A percentile compares a stretch with the other conserved stretches of the same genome.
Evolutionary conservation across 2,329 filamentous ascomycete genomes (phyloP).

Genomic region (Magnaporthiopsis incrustans): DNA sequence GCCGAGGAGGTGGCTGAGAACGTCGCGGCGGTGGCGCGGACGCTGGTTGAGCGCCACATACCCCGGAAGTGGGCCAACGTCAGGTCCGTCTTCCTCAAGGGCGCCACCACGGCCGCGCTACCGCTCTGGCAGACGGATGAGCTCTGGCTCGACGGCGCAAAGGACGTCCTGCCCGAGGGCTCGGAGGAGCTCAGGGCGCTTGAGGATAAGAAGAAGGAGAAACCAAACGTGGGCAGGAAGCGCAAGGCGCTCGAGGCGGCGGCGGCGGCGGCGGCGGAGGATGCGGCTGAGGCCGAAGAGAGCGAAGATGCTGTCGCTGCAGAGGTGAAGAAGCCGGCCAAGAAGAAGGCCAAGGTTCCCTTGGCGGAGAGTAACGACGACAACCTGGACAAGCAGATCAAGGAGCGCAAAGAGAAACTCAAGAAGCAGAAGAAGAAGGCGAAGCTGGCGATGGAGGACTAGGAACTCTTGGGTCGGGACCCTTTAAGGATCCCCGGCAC

Average conservation of each 20-base stretch:
- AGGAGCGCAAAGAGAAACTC: slow-evolving; percentile 48
- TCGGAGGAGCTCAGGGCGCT: slow-evolving; percentile 40
- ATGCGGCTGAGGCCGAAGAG: slow-evolving; percentile 13
- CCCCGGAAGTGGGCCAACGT: slow-evolving; percentile 84
- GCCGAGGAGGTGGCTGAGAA: slow-evolving; percentile 75
- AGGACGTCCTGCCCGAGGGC: slow-evolving; percentile 57
- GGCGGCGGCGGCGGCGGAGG: slow-evolving; percentile 10
- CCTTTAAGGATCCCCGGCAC: too few relatives aligned
- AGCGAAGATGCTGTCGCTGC: slow-evolving; percentile 18
- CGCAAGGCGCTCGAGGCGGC: slow-evolving; percentile 38
- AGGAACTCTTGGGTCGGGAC: background rate
- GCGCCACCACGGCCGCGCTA: slow-evolving; percentile 75
- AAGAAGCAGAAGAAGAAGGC: slow-evolving; percentile 52
- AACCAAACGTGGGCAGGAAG: slow-evolving; percentile 59
- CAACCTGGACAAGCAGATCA: slow-evolving; percentile 49
- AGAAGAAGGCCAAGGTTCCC: slow-evolving; percentile 26
- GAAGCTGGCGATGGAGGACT: slow-evolving; percentile 24
- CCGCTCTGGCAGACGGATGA: slow-evolving; percentile 94
- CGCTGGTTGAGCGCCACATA: slow-evolving; percentile 70
- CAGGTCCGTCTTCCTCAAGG: slow-evolving; percentile 81
- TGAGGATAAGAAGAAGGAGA: slow-evolving; percentile 26
- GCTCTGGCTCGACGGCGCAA: slow-evolving; percentile 73
- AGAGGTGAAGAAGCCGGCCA: slow-evolving; percentile 33
- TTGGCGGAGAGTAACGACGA: slow-evolving; percentile 37
- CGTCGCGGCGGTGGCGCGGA: slow-evolving; percentile 60